Percentiles rank a stretch among this genome's conserved stretches.
Evolutionary conservation across 1,284 basidiomycete genomes (phyloP).

Genomic region (Sanghuangporus weigelae): DNA sequence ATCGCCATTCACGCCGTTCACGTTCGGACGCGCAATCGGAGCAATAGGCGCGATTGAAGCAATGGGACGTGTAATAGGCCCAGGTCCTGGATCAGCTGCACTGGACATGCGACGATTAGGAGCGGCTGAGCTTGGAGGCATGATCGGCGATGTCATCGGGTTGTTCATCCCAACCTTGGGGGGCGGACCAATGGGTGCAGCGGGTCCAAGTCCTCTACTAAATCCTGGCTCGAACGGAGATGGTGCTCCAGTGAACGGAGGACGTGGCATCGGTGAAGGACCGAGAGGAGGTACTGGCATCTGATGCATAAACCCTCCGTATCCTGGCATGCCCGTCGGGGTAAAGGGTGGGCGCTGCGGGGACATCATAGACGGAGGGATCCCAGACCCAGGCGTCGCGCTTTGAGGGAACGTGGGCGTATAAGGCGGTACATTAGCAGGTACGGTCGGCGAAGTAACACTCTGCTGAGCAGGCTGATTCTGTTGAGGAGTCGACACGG

Average conservation of each 20-base stretch:
- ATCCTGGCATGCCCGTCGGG: slow-evolving; percentile 31
- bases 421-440: slow-evolving; percentile 9
- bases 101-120: slow-evolving; percentile 31
- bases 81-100: slow-evolving; percentile 34
- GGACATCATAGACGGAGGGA: slow-evolving; percentile 8
- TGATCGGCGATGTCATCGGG: slow-evolving; percentile 32
- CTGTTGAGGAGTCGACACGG: slow-evolving; percentile 11
- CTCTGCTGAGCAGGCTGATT: slow-evolving; percentile 10
- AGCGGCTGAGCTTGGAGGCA: slow-evolving; percentile 11
- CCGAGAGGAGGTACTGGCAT: slow-evolving; percentile 39
- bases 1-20: slow-evolving; percentile 37
- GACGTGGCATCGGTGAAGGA: slow-evolving; percentile 44
- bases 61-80: slow-evolving; percentile 53
- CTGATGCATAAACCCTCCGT: slow-evolving; percentile 35
- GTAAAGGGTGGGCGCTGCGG: slow-evolving; percentile 13
- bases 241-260: slow-evolving; percentile 39
- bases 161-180: slow-evolving; percentile 28
- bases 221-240: slow-evolving; percentile 47
- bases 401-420: slow-evolving; percentile 16
- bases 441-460: slow-evolving; percentile 7
- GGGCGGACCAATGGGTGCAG: slow-evolving; percentile 51
- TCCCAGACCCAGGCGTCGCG: neutral
- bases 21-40: slow-evolving; percentile 52
- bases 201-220: slow-evolving; percentile 34
- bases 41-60: slow-evolving; percentile 44